Evolutionary conservation across 2,329 filamentous ascomycete genomes (phyloP).

Genomic region (Aspergillus sp.): DNA sequence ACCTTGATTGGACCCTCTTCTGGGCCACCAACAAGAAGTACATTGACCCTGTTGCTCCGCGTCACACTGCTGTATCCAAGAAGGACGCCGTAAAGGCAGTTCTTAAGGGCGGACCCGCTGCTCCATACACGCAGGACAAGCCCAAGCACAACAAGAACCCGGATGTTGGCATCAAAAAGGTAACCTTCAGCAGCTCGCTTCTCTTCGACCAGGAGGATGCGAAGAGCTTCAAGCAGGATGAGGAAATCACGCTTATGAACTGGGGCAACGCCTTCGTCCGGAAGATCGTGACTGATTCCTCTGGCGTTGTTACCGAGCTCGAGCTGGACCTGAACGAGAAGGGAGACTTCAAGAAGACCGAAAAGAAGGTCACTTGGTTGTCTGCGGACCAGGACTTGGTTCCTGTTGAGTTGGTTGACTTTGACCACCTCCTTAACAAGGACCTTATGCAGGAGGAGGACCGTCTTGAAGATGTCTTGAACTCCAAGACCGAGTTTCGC

Average conservation of each 20-base stretch:
- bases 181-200: constrained; percentile 72
- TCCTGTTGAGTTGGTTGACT: constrained; percentile 84
- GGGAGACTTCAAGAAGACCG: constrained; percentile 90
- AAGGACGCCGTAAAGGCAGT: constrained; percentile 70
- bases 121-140: constrained; percentile 66
- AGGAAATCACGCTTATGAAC: constrained; percentile 94
- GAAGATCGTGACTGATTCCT: constrained; percentile 50
- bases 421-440: constrained; percentile 93
- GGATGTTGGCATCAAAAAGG: constrained; percentile 80
- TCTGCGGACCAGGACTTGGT: constrained; percentile 75
- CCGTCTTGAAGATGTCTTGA: constrained; percentile 79
- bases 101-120: constrained; percentile 64
- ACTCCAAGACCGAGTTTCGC: constrained; percentile 70
- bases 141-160: constrained; percentile 89
- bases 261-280: constrained; percentile 69
- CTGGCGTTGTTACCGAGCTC: constrained; percentile 64
- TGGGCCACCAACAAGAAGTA: constrained; percentile 72
- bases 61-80: constrained; percentile 70
- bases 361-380: constrained; percentile 97
- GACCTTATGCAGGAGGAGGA: constrained; percentile 91
- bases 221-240: constrained; percentile 74
- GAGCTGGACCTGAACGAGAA: constrained; percentile 85
- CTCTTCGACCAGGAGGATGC: constrained; percentile 86
- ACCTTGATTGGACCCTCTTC: constrained; percentile 51
- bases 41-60: constrained; percentile 73